Conservation (phyloP, 148 eudicot genomes). For the Chenopodium suecicum region DNA sequence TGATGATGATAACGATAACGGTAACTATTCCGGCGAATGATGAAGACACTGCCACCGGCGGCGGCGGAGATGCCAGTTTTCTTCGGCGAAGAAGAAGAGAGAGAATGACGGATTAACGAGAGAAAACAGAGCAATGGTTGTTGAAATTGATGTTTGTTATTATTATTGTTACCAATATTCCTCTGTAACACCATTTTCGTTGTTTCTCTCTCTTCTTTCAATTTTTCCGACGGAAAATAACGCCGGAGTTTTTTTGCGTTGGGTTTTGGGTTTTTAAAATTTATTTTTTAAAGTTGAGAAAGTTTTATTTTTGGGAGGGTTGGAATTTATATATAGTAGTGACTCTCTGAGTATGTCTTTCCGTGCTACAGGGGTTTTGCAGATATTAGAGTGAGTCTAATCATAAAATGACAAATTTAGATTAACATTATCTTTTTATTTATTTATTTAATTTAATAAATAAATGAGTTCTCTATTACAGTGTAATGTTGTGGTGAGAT, state of each 20-base stretch:
- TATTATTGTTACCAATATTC: not conserved
- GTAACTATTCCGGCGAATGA: conserved; percentile 24
- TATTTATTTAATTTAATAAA: not conserved
- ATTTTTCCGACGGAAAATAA: not conserved
- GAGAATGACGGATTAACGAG: conserved; percentile 26
- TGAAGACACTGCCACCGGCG: conserved; percentile 12
- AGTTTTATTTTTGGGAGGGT: not conserved
- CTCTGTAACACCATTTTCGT: not conserved
- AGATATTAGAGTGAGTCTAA: not conserved
- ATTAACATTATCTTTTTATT: not conserved
- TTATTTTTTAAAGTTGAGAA: not conserved
- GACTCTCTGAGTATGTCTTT: not conserved
- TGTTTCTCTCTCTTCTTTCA: not conserved
- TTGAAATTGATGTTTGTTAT: conserved; percentile 10
- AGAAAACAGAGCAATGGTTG: conserved; percentile 28
- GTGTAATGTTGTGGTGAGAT: not conserved
- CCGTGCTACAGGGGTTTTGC: conserved; percentile 26
- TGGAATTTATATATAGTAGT: not conserved
- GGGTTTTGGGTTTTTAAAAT: not conserved
- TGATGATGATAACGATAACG: not conserved
- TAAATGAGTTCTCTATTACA: not conserved
- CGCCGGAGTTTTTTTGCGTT: not conserved
- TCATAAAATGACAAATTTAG: not conserved
- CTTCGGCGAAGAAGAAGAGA: conserved; percentile 8
- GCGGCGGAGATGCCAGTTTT: conserved; percentile 4